Evolutionary conservation across 306 rosid genomes (phyloP), one percentile per base, ranked within the genome.

Genomic region (Ziziphus jujuba): DNA sequence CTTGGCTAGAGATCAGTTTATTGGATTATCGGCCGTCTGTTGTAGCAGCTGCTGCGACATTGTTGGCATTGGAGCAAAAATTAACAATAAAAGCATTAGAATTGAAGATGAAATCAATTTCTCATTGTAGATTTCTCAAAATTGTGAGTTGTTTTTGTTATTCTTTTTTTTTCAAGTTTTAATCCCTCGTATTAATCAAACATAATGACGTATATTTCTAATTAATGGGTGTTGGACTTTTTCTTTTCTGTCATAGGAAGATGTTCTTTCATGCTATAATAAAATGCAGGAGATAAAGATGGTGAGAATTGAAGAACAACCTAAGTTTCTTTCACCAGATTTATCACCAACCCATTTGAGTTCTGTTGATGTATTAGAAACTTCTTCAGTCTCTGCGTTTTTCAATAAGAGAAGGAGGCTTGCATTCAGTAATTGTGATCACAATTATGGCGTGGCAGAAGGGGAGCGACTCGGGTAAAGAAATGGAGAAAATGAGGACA

Each of bases 11-110:
- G 78, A 73, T 75, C 56, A 88, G 82, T 65, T 58, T 84, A 54
- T 67, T 81, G 78, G 85, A 86, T 22, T 80, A 83, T 73, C 72
- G 82, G 59, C 89, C 98, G 6, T 93, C 98, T 52, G 86, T 61
- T 23, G 52, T 93, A 45, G 97, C 98, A 9, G 91, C 88, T 10
- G 89, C 91, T 0, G 91, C 96, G 21, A 81, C 89, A 20, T 63
- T 93, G 72, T 77, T 77, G 75, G 86, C 84, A 63, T 53, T 80
- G 78, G 87, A 83, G 72, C 79, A 74, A 8, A 70, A 78, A 56
- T 75, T 90, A 67, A 78, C 91, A 5, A 61, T 73, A 61, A 82
- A 73, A 59, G 79, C 74, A n/a, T 21, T 88, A 60, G 84, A 76
- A 73, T 52, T 62, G 74, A 93, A 81, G 82, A 87, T 88, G 70